Conservation (phyloP, 768 basidiomycete genomes). For the Filobasidium wieringae region DNA sequence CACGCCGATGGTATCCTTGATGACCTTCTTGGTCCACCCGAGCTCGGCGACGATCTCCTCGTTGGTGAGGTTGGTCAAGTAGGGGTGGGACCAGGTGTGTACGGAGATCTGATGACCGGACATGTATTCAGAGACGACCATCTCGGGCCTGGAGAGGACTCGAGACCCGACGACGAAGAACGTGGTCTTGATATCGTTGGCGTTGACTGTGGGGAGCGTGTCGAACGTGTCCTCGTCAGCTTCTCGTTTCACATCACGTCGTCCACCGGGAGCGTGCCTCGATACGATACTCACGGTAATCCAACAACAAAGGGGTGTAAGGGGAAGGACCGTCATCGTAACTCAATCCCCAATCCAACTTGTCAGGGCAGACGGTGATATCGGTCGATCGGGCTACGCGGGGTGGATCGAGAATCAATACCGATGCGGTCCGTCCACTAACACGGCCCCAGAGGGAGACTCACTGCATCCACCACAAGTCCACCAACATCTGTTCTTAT, state of each 20-base stretch:
- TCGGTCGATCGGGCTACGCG: slow-evolving; percentile 49
- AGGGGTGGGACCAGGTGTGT: slow-evolving; percentile 78
- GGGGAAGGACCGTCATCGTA: slow-evolving; percentile 63
- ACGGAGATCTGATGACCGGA: slow-evolving; percentile 68
- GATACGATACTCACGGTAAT: slow-evolving; percentile 41
- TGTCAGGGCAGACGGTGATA: slow-evolving; percentile 60
- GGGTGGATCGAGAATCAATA: neutral
- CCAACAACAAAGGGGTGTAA: slow-evolving; percentile 61
- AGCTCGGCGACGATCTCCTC: slow-evolving; percentile 75
- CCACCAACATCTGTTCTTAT: slow-evolving; percentile 62
- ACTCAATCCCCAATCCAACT: slow-evolving; percentile 48
- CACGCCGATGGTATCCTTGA: slow-evolving; percentile 63
- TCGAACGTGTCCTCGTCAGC: too few species aligned
- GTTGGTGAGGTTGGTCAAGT: slow-evolving; percentile 63
- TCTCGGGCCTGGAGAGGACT: slow-evolving; percentile 58
- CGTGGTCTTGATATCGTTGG: slow-evolving; percentile 58
- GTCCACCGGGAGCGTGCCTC: too few species aligned
- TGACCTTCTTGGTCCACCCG: slow-evolving; percentile 74
- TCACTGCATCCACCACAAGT: slow-evolving; percentile 59
- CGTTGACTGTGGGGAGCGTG: slow-evolving; percentile 44
- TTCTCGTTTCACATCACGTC: too few species aligned
- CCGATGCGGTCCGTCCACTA: neutral
- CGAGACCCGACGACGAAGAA: slow-evolving; percentile 83
- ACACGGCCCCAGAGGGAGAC: too few species aligned
- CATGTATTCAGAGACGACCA: slow-evolving; percentile 66